A percentile compares a stretch with the other conserved stretches of the same genome.
These are phyloP conservation scores for Trypanosoma cruzi DNA, from an alignment of 208 protist genomes.

Conservation along the genomic window DNA sequence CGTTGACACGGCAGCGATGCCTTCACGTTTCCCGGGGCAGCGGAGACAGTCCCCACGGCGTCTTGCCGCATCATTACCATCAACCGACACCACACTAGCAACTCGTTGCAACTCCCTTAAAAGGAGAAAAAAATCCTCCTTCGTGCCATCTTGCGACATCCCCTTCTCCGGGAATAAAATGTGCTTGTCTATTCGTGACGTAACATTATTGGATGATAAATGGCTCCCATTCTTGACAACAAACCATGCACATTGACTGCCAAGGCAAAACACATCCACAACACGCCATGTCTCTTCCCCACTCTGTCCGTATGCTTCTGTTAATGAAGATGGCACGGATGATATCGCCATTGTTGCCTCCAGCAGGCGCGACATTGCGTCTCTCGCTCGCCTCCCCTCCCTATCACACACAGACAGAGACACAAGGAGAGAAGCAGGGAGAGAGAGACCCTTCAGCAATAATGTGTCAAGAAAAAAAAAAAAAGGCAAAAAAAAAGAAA, in stretches of 20 bases:
- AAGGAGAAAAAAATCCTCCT: conserved; percentile 10
- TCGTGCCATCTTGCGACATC: neutral
- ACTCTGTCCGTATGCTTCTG: neutral
- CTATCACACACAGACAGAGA: conserved; percentile 5
- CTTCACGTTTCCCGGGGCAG: conserved; percentile 1
- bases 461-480: conserved; percentile 18
- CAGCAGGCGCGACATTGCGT: conserved; percentile 17
- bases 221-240: neutral
- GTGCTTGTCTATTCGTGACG: neutral
- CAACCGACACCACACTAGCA: neutral
- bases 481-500: conserved; percentile 24
- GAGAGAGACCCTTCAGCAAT: conserved; percentile 2
- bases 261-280: conserved; percentile 20
- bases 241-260: conserved; percentile 15
- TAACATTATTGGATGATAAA: neutral
- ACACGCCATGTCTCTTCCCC: neutral
- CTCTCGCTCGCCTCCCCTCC: neutral
- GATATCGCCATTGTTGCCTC: conserved; percentile 5
- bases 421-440: conserved; percentile 1
- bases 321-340: neutral
- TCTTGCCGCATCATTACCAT: neutral
- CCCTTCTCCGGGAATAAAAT: conserved; percentile 15
- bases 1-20: conserved; percentile 19
- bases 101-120: conserved; percentile 22
- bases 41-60: neutral